A percentile compares a stretch with the other conserved stretches of the same genome.
phyloP scores from a whole-genome alignment of 225 moss, liverwort and hornwort species.

The Rhytidiadelphus loreus region DNA sequence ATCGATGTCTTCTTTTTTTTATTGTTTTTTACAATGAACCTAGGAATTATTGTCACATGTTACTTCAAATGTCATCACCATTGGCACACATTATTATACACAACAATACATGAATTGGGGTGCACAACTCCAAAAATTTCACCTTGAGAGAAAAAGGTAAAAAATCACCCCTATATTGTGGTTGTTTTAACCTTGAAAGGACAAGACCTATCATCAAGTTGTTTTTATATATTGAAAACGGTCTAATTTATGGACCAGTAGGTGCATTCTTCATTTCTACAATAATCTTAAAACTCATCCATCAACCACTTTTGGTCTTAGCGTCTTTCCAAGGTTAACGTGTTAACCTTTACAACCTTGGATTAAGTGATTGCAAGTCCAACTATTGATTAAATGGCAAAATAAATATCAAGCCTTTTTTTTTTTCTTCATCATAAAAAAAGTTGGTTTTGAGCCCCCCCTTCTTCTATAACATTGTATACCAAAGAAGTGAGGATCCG shows the following conservation, averaged over 20 bases:
- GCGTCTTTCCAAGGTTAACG: fast-evolving
- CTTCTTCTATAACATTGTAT: neutral
- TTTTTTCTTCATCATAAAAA: neutral
- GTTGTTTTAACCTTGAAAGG: neutral
- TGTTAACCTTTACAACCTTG: neutral
- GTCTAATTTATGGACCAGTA: neutral
- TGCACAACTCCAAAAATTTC: neutral
- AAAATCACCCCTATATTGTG: neutral
- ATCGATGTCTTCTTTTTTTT: neutral
- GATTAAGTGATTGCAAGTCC: fast-evolving
- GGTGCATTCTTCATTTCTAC: neutral
- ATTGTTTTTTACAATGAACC: too few relatives aligned
- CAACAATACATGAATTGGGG: fast-evolving
- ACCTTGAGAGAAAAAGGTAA: neutral
- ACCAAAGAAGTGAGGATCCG: fast-evolving
- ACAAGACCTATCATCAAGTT: fast-evolving
- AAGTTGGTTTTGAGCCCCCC: neutral
- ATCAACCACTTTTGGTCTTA: neutral
- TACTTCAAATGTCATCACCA: neutral
- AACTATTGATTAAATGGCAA: neutral
- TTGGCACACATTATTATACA: neutral
- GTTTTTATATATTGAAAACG: neutral
- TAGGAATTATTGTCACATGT: neutral
- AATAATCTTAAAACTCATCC: neutral
- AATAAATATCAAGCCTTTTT: neutral